Evolutionary conservation across 2,329 filamentous ascomycete species (phyloP), one percentile per base, ranked within the genome.

Genomic region (Rosellinia necatrix): DNA sequence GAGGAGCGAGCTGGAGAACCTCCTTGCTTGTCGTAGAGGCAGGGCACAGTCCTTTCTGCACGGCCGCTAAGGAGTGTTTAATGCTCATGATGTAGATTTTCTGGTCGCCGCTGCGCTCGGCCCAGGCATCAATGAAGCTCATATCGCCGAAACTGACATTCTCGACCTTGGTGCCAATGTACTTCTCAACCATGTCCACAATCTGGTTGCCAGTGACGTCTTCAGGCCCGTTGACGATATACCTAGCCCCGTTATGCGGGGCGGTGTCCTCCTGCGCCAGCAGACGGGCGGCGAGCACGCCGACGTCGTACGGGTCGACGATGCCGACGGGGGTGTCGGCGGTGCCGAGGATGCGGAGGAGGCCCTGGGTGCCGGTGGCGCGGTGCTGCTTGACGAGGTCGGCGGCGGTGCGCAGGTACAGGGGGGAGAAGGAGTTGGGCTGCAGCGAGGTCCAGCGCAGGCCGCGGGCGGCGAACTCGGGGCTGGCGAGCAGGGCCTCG

Each of bases 371-470:
- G 12, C 56, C 51, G 2, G 56, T 58, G 12, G 10, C 38, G 17
- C 56, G 56, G 24, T 55, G 50, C 22, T 50, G 15, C 22, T 47
- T 58, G 35, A 58, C 43, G 9, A 58, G 15, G 3, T 29, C 34
- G 6, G n/a, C 56, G 7, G 51, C 17, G 5, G 13, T 27, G 3
- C 2, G 9, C 7, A 58, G 51, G 17, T 35, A 47, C 2, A 27
- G 1, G 12, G 21, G 21, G 5, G 46, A 7, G 51, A 58, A 58
- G 17, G 34, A 3, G 35, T 47, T 55, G 1, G 56, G 46, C 17
- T 58, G 56, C 19, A 58, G 51, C 10, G 56, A 55, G 21, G 56
- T 58, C 56, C 56, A 58, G 38, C 55, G 50, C 6, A 58, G 27
- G 6, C 24, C 15, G n/a, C n/a, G n/a, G n/a, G n/a, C n/a, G 21